These are phyloP conservation scores for Boletus vinaceobasis DNA, from an alignment of 768 basidiomycete species.

Conservation along the genomic window DNA sequence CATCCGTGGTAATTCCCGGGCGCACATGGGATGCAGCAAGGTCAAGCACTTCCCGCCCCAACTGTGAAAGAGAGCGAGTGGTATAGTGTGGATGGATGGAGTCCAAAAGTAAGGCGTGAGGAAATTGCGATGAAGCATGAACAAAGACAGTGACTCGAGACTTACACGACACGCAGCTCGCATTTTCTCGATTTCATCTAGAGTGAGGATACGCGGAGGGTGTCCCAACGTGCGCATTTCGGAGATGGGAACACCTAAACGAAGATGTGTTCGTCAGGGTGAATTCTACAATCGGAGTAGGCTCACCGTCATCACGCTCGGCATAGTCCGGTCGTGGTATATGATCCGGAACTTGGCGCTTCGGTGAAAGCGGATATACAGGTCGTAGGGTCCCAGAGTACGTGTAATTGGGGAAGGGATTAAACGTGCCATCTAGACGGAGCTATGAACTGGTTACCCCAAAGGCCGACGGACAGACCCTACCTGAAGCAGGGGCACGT, in stretches of 20 bases:
- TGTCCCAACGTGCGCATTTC: constrained; percentile 59
- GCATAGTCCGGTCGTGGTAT: constrained; percentile 91
- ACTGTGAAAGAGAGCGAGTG: constrained; percentile 41
- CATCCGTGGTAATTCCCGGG: constrained; percentile 95
- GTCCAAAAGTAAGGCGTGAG: background rate
- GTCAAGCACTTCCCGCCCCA: constrained; percentile 91
- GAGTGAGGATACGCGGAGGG: constrained; percentile 60
- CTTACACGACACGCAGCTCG: constrained; percentile 78
- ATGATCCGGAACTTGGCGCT: constrained; percentile 72
- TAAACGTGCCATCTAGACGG: constrained; percentile 64
- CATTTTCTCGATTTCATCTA: constrained; percentile 88
- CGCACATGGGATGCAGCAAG: constrained; percentile 79
- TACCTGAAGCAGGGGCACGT: constrained; percentile 25
- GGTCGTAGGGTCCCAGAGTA: constrained; percentile 82
- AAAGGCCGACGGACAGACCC: background rate
- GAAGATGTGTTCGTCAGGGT: background rate
- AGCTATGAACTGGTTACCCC: background rate
- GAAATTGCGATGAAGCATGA: background rate
- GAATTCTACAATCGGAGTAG: background rate
- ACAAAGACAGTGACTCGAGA: constrained; percentile 10
- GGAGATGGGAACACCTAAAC: constrained; percentile 53
- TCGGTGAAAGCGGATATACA: constrained; percentile 82
- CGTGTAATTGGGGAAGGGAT: constrained; percentile 72
- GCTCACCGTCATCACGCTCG: constrained; percentile 51
- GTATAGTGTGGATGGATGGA: background rate